A percentile compares a stretch with the other conserved stretches of the same genome.
These are phyloP conservation scores for Nemania sp. DNA, from an alignment of 2,329 filamentous ascomycete species.

Conservation along the genomic window DNA sequence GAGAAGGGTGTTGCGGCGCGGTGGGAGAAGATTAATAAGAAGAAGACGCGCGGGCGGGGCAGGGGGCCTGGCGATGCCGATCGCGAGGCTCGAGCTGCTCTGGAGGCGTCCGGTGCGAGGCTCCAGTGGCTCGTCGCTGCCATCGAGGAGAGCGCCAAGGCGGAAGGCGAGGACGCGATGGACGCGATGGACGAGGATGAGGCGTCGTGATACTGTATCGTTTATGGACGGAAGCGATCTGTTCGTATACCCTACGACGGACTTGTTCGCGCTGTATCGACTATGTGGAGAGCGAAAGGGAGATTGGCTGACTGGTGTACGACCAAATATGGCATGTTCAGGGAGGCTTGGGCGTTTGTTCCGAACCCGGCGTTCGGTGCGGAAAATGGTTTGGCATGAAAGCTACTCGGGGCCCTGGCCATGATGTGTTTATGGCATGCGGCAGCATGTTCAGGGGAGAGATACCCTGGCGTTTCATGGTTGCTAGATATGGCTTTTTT, in stretches of 20 bases:
- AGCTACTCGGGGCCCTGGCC: background rate
- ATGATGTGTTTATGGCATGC: background rate
- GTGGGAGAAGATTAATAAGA: slow-evolving; percentile 51
- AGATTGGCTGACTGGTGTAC: background rate
- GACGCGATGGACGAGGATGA: slow-evolving; percentile 29
- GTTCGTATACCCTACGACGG: too few relatives aligned
- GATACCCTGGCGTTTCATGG: slow-evolving; percentile 16
- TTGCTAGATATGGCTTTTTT: background rate
- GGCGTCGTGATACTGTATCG: slow-evolving; percentile 26
- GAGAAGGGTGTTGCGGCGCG: slow-evolving; percentile 55
- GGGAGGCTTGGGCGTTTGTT: background rate
- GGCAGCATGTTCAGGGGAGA: background rate
- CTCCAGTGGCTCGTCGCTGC: slow-evolving; percentile 47
- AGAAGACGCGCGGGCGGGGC: slow-evolving; percentile 36
- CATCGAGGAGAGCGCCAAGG: slow-evolving; percentile 35
- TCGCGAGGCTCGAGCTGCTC: slow-evolving; percentile 47
- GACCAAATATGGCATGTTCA: background rate
- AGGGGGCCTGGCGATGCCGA: slow-evolving; percentile 43
- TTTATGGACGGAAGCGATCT: slow-evolving; percentile 12
- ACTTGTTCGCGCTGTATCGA: background rate
- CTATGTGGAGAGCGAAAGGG: background rate
- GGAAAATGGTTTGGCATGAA: background rate
- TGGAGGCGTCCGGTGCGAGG: slow-evolving; percentile 51
- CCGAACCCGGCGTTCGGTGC: background rate
- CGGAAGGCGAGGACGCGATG: slow-evolving; percentile 19